A percentile compares a stretch with the other conserved stretches of the same genome.
Conservation (phyloP, 1,284 basidiomycete species). For the Tylopilus orsonianus region DNA sequence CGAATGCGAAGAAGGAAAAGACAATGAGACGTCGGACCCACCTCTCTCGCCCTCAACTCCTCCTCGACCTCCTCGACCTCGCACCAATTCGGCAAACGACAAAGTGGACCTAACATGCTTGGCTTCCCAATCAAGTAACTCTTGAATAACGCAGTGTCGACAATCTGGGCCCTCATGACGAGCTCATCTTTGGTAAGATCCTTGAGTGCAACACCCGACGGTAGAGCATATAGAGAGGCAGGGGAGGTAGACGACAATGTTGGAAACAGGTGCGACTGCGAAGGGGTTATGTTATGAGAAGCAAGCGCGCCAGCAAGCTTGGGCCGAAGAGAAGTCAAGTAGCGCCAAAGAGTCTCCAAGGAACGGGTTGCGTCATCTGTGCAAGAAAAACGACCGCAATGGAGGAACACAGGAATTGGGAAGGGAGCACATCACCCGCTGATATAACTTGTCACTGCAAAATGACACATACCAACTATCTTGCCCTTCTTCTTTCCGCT, state of each 20-base stretch:
- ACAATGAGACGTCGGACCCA: conserved; percentile 35
- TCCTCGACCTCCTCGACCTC: conserved; percentile 95
- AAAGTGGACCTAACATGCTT: conserved; percentile 82
- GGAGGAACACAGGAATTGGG: not conserved
- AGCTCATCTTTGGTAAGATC: conserved; percentile 78
- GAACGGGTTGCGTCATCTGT: conserved; percentile 63
- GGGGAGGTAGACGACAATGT: conserved; percentile 67
- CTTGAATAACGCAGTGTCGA: conserved; percentile 96
- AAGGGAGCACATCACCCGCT: conserved; percentile 3
- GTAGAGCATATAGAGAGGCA: conserved; percentile 74
- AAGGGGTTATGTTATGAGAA: conserved; percentile 67
- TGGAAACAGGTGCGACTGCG: conserved; percentile 61
- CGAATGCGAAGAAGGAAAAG: not conserved
- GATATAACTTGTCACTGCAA: not conserved
- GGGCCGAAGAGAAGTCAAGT: conserved; percentile 83
- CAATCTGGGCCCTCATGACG: conserved; percentile 85
- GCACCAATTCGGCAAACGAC: conserved; percentile 95
- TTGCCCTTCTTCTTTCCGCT: conserved; percentile 40
- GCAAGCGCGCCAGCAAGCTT: conserved; percentile 78
- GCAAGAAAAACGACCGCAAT: not conserved
- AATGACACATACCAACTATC: conserved; percentile 29
- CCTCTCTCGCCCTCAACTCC: conserved; percentile 78
- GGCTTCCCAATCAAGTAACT: conserved; percentile 87
- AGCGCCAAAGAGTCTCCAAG: conserved; percentile 67
- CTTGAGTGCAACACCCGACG: conserved; percentile 63